phyloP scores from a whole-genome alignment of 805 yeast species.

The Ogataea pignaliae region DNA sequence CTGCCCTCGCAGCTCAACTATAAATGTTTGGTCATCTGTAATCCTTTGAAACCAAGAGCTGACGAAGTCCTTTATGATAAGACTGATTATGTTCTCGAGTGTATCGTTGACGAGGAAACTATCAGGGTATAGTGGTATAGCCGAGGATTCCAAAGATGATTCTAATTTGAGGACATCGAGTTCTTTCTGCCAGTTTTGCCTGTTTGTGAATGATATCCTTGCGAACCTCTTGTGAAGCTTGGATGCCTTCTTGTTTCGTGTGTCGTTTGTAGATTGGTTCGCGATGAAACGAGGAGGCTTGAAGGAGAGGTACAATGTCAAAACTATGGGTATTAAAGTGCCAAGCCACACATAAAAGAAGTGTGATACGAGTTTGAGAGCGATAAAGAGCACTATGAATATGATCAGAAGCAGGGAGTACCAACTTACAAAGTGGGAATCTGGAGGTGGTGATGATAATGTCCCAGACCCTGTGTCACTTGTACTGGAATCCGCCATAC shows the following conservation, averaged over 20 bases:
- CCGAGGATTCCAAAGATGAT: slow-evolving; percentile 7
- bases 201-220: slow-evolving; percentile 22
- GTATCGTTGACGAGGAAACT: slow-evolving; percentile 51
- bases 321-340: slow-evolving; percentile 11
- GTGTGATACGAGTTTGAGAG: slow-evolving; percentile 1
- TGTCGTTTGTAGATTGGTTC: neutral
- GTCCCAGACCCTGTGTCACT: no score
- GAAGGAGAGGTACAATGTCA: slow-evolving; percentile 8
- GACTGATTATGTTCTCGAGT: slow-evolving; percentile 43
- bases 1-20: slow-evolving; percentile 40
- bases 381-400: no score
- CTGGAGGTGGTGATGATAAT: no score
- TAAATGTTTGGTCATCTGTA: slow-evolving; percentile 35
- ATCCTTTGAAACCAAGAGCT: slow-evolving; percentile 52
- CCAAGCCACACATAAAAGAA: slow-evolving; percentile 12
- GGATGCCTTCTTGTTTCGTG: neutral
- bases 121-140: slow-evolving; percentile 32
- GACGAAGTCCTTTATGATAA: slow-evolving; percentile 50
- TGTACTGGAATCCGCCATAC: no score
- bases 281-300: neutral
- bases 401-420: no score
- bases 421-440: no score
- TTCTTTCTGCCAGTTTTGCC: slow-evolving; percentile 29
- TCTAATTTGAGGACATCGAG: slow-evolving; percentile 9
- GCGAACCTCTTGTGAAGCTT: slow-evolving; percentile 8